Evolutionary conservation across 208 protist genomes (phyloP), one percentile per base, ranked within the genome.

Genomic region (Acanthamoeba royreba): DNA sequence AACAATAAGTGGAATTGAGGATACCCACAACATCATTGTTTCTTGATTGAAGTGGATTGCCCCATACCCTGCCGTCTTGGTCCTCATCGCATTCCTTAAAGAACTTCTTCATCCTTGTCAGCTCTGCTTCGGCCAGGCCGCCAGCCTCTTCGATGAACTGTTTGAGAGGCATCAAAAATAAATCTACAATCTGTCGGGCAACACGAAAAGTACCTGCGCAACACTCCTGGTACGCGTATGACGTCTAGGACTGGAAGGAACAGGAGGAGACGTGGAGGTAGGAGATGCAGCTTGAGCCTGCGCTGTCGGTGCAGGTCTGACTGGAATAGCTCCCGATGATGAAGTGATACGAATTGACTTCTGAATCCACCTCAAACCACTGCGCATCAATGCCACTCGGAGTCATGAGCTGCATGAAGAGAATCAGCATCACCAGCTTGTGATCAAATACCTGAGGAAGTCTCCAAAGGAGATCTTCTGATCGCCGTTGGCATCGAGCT

Each of bases 361-460:
- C 33, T 91, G 83, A 19, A 91, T 66, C 83, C 83, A 91, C 38
- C 42, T 35, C 28, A 91, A 46, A 25, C 83, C 83, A 69, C 83
- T 91, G 9, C 42, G 19, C 0, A 72, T 55, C 53, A n/a, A 63
- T 63, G 1, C 28, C 53, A 28, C 28, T n/a, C n/a, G n/a, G n/a
- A n/a, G n/a, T 28, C 25, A 35, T 15, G 58, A 69, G 58, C 13
- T 0, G 4, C 15, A 31, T 69, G 58, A 69, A 31, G n/a, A n/a
- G n/a, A n/a, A n/a, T n/a, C n/a, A n/a, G n/a, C n/a, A n/a, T n/a
- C n/a, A n/a, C n/a, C n/a, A n/a, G n/a, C n/a, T n/a, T n/a, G n/a
- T n/a, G n/a, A n/a, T n/a, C n/a, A n/a, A n/a, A n/a, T n/a, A 91
- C 83, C 83, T 91, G 49, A 91, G 83, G 33, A 91, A 91, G 55